Evolutionary conservation across 306 rosid species (phyloP).

Genomic region (Cajanus cajan): DNA sequence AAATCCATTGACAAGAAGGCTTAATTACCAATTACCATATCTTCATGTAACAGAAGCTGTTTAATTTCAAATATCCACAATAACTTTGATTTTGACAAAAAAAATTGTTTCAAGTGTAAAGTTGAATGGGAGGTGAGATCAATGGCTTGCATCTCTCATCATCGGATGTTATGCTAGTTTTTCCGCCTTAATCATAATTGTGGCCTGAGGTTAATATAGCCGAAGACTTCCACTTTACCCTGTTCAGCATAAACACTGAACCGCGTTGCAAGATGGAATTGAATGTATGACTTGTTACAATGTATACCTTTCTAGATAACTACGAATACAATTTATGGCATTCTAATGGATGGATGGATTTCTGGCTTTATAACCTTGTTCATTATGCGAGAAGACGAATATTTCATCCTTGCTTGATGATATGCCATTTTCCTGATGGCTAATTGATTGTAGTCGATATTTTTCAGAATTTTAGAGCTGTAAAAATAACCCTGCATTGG

Average conservation of each 20-base stretch:
- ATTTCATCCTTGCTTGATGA: neutral
- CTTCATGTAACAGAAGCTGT: constrained; percentile 14
- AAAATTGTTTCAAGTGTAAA: neutral
- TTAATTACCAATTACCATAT: constrained; percentile 43
- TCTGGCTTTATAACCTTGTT: neutral
- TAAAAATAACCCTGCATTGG: neutral
- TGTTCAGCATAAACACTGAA: neutral
- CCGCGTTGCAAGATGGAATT: neutral
- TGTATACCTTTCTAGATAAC: neutral
- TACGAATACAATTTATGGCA: neutral
- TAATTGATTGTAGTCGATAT: neutral
- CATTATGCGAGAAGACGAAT: neutral
- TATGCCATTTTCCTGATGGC: neutral
- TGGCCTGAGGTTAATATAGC: neutral
- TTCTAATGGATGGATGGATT: neutral
- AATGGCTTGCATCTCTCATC: neutral
- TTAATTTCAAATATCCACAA: constrained; percentile 8
- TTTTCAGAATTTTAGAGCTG: neutral
- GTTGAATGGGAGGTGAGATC: constrained; percentile 10
- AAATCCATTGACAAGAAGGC: constrained; percentile 43
- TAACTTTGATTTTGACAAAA: neutral
- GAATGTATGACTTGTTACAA: constrained; percentile 14
- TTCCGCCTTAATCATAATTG: neutral
- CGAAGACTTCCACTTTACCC: neutral
- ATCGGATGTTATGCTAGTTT: neutral